phyloP scores from a whole-genome alignment of 177 flowering plant genomes.

The Tripterygium wilfordii region DNA sequence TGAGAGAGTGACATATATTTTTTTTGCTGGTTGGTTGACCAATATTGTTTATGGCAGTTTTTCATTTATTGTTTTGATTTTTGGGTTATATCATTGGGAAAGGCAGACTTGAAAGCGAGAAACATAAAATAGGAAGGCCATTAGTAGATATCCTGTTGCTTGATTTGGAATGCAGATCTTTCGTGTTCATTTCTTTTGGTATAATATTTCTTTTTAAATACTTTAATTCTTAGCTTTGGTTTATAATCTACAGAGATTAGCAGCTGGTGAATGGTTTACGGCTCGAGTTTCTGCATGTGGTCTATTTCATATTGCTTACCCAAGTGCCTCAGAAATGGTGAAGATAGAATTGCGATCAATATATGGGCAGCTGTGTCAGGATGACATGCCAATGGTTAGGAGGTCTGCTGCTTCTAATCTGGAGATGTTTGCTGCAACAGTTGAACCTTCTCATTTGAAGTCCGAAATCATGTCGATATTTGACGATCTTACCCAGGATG shows the following conservation, averaged over 20 bases:
- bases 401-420: constrained; percentile 81
- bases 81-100: no score
- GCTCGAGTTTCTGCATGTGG: constrained; percentile 89
- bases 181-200: background rate
- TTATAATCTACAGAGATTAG: constrained; percentile 47
- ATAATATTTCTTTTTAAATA: background rate
- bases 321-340: constrained; percentile 65
- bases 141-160: no score
- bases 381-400: constrained; percentile 94
- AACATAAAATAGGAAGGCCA: no score
- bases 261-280: constrained; percentile 90
- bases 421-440: constrained; percentile 82
- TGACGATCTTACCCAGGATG: constrained; percentile 82
- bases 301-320: constrained; percentile 77
- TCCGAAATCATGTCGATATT: constrained; percentile 70
- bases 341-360: constrained; percentile 65
- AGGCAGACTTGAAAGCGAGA: no score
- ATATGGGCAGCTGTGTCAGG: constrained; percentile 73
- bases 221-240: background rate
- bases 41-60: no score
- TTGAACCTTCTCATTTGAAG: constrained; percentile 67
- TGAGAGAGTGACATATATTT: no score
- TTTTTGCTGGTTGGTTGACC: no score
- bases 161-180: background rate
- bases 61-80: no score